phyloP scores from a whole-genome alignment of 768 basidiomycete genomes.

The Clavulina sp. region DNA sequence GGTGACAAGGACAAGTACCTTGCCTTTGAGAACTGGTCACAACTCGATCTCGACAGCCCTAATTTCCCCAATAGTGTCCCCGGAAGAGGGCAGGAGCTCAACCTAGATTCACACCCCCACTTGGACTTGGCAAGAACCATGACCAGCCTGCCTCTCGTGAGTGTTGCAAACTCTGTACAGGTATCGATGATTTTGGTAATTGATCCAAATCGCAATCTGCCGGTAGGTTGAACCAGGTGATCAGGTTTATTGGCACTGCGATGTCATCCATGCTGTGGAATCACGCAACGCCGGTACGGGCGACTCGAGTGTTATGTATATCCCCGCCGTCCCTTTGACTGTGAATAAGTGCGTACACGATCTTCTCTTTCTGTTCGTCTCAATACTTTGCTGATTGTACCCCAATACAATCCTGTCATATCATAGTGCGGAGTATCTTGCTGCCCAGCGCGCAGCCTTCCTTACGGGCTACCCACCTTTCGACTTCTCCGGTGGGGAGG shows the following conservation, averaged over 20 bases:
- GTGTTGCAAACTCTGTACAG: conserved; percentile 45
- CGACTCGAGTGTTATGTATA: conserved; percentile 11
- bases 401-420: neutral
- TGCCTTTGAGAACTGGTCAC: conserved; percentile 34
- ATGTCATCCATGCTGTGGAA: neutral
- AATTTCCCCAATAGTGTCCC: conserved; percentile 38
- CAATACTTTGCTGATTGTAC: neutral
- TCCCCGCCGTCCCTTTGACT: conserved; percentile 9
- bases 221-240: conserved; percentile 1
- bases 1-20: conserved; percentile 17
- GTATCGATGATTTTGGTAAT: too few relatives aligned
- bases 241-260: conserved; percentile 10
- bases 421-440: conserved; percentile 5
- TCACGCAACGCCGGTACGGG: conserved; percentile 2
- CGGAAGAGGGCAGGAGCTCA: conserved; percentile 38
- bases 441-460: conserved; percentile 2
- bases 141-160: conserved; percentile 40
- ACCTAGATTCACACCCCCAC: conserved; percentile 42
- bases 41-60: conserved; percentile 30
- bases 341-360: conserved; percentile 2
- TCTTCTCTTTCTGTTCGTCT: too few relatives aligned
- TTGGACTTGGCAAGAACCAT: conserved; percentile 37
- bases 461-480: conserved; percentile 1
- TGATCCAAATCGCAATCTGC: neutral
- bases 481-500: conserved; percentile 10